Conservation (phyloP, 129 eudicot genomes). For the Tagetes patula region DNA sequence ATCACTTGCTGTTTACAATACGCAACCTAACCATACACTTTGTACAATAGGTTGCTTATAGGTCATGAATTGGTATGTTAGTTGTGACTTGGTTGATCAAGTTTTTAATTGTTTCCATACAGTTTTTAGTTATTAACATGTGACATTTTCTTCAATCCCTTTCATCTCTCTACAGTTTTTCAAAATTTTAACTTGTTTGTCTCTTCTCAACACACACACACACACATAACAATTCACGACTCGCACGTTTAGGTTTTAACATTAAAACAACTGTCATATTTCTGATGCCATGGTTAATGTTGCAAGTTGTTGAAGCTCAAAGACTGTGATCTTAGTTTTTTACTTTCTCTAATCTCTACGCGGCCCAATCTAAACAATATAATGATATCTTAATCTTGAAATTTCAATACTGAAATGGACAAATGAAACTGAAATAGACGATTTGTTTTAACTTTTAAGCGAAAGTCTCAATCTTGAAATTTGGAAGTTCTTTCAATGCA, state of each 20-base stretch:
- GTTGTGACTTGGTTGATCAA: too few species aligned
- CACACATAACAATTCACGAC: too few species aligned
- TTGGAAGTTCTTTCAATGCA: conserved; percentile 2
- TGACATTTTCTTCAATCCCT: neutral
- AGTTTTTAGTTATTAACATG: too few species aligned
- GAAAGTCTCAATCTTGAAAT: neutral
- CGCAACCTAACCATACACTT: too few species aligned
- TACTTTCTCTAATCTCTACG: neutral
- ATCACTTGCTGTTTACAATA: too few species aligned
- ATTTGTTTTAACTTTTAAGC: neutral
- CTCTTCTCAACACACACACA: too few species aligned
- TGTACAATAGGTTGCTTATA: too few species aligned
- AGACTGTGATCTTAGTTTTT: neutral
- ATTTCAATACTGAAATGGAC: neutral
- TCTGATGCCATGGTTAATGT: neutral
- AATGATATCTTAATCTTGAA: neutral
- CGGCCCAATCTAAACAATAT: neutral
- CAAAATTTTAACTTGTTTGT: too few species aligned
- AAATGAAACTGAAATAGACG: neutral
- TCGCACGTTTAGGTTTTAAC: too few species aligned
- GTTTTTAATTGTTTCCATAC: too few species aligned
- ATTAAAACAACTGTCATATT: neutral
- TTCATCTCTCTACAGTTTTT: too few species aligned
- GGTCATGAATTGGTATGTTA: too few species aligned
- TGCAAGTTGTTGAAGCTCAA: neutral